phyloP scores from a whole-genome alignment of 805 yeast species.

The Jamesozyma lodderae region DNA sequence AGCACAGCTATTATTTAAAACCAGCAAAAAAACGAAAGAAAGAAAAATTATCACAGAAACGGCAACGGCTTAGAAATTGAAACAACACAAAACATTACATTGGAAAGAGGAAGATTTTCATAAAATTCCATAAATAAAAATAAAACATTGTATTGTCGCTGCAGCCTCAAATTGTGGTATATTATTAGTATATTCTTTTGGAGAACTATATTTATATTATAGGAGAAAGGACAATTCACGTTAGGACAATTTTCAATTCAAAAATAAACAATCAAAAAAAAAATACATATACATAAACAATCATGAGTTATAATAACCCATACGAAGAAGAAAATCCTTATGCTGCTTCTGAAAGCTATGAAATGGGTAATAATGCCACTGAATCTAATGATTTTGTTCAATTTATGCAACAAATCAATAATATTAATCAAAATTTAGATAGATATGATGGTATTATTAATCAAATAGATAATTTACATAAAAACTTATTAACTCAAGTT shows the following conservation, averaged over 20 bases:
- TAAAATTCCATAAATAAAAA: no score
- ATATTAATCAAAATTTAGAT: slow-evolving; percentile 57
- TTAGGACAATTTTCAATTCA: no score
- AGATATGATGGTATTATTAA: slow-evolving; percentile 63
- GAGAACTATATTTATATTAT: no score
- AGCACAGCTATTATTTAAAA: background rate
- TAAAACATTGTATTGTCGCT: no score
- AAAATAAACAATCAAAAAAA: no score
- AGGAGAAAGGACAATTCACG: no score
- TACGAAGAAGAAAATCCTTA: slow-evolving; percentile 21
- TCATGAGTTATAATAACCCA: slow-evolving; percentile 29
- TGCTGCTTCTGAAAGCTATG: slow-evolving; percentile 8
- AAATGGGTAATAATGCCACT: slow-evolving; percentile 10
- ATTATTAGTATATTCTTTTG: no score
- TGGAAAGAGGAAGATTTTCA: no score
- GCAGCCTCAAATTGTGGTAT: no score
- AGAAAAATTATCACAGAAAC: background rate
- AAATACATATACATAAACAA: background rate
- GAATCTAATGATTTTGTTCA: slow-evolving; percentile 44
- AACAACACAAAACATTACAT: no score
- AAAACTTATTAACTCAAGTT: slow-evolving; percentile 61
- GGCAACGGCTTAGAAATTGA: no score
- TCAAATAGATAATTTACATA: slow-evolving; percentile 61
- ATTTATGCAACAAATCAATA: slow-evolving; percentile 62
- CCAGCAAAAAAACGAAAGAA: background rate